phyloP scores from a whole-genome alignment of 129 eudicot genomes.

The Erigeron canadensis region DNA sequence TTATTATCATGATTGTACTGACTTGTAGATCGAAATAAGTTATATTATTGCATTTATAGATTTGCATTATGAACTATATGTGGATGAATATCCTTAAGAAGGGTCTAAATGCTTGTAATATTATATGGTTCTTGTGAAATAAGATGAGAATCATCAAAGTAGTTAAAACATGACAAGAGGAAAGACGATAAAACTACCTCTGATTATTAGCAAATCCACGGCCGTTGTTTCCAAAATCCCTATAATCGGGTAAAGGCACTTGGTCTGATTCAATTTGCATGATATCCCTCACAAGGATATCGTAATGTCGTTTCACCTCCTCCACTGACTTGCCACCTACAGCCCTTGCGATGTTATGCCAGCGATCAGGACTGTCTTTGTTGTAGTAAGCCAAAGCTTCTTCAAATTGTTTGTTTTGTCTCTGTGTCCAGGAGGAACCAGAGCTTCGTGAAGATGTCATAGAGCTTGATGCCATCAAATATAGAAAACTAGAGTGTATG shows the following conservation, averaged over 20 bases:
- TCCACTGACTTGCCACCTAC: constrained; percentile 73
- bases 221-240: constrained; percentile 41
- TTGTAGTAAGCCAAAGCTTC: constrained; percentile 76
- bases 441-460: constrained; percentile 54
- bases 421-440: constrained; percentile 58
- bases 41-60: neutral
- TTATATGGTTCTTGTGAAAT: neutral
- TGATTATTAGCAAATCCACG: constrained; percentile 55
- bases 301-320: constrained; percentile 78
- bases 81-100: no score
- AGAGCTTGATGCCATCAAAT: constrained; percentile 72
- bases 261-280: constrained; percentile 74
- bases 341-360: constrained; percentile 70
- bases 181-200: constrained; percentile 44
- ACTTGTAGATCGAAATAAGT: neutral
- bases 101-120: neutral
- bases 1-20: neutral
- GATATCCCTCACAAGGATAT: constrained; percentile 60
- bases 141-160: neutral
- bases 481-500: constrained; percentile 4
- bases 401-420: constrained; percentile 85
- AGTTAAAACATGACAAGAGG: neutral
- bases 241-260: constrained; percentile 71
- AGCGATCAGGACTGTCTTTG: constrained; percentile 78
- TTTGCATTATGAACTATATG: neutral